Base-by-base conservation (phyloP, 352 stramenopile species). In the Phytophthora capsici region DNA sequence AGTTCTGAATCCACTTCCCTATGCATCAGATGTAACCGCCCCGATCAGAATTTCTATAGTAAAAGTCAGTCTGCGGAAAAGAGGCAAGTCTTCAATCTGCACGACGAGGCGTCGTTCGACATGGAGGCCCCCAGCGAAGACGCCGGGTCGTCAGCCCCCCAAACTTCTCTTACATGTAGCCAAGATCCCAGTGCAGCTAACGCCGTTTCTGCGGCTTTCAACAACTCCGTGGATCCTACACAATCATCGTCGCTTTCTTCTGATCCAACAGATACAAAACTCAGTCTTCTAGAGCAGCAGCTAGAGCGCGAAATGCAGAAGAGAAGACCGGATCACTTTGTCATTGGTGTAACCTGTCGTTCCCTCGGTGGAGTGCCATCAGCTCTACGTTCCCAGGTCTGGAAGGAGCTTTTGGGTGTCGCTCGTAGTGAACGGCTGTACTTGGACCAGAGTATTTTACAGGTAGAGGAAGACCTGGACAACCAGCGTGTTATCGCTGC, bases 401-500 rank as follows among this genome's bases (percentile, higher is more conserved):
- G 88, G 88, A 80, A 93, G 58, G 88, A 92, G 46, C 66, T 96
- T 8, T 55, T 95, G 23, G 84, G 86, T 36, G 83, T 94, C 2
- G 72, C 84, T 17, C 80, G 72, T 20, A 90, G 70, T 38, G 85
- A 93, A 63, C 78, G 73, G 2, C 37, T 86, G 40, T 77, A 75
- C 26, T 59, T 95, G 44, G 84, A 92, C 61, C 78, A 92, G 45
- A 86, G 73, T 45, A 96, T 96, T 52, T 25, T 81, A 25, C 46
- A 71, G 20, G 88, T 95, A 6, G 79, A 94, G 44, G 82, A 95
- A 64, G 85, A 98, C 51, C 67, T 98, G 22, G 77, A 77, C 34
- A 98, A 98, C 66, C 92, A 98, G 66, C 76, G 89, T 2, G 93
- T 98, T 9, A 95, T 98, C 58, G 72, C 82, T 2, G 91, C 91